Percentiles rank a stretch among this genome's conserved stretches.
These are phyloP conservation scores for Flaveria bidentis DNA, from an alignment of 129 eudicot species.

Conservation along the genomic window DNA sequence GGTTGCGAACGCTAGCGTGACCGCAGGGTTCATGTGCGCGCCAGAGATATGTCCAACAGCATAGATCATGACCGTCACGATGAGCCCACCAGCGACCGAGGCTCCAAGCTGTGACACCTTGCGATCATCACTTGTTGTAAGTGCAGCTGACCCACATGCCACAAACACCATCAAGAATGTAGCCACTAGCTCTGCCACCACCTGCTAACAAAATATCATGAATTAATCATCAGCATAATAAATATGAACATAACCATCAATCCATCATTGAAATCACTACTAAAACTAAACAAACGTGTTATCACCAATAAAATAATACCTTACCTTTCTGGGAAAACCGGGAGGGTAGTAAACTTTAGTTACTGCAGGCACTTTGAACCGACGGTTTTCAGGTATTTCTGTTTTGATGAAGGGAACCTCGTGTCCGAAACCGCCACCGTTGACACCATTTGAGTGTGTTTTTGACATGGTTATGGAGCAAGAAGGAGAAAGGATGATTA, in stretches of 20 bases:
- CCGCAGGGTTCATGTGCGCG: constrained; percentile 37
- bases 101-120: constrained; percentile 60
- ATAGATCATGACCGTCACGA: constrained; percentile 37
- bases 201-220: not conserved
- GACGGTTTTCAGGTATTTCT: constrained; percentile 4
- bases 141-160: constrained; percentile 26
- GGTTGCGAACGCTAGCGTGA: constrained; percentile 30
- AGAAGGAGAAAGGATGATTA: not conserved
- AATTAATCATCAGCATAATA: not conserved
- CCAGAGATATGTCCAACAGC: constrained; percentile 32
- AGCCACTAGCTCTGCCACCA: constrained; percentile 29
- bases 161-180: constrained; percentile 36
- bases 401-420: constrained; percentile 1
- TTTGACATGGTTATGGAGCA: constrained; percentile 13
- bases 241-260: not conserved
- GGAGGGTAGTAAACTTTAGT: constrained; percentile 7
- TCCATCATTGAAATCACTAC: not conserved
- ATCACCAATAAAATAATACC: too few relatives aligned
- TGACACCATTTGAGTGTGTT: not conserved
- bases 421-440: not conserved
- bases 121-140: constrained; percentile 34
- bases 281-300: too few relatives aligned
- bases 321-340: not conserved
- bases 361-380: not conserved
- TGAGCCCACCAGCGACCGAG: constrained; percentile 37